Evolutionary conservation across 1,284 basidiomycete genomes (phyloP), one percentile per base, ranked within the genome.

Genomic region (Trametes versicolor): DNA sequence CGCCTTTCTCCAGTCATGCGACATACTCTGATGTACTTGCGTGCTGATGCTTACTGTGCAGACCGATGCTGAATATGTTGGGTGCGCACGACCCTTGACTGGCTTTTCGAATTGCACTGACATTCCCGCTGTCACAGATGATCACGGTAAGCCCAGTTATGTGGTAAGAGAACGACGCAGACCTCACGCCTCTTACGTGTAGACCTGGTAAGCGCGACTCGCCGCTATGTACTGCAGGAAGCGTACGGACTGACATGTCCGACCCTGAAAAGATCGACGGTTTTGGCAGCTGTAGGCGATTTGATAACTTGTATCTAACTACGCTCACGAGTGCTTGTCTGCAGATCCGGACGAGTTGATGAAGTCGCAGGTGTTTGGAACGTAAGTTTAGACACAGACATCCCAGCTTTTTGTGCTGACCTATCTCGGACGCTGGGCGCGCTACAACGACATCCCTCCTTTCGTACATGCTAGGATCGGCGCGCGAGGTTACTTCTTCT

Each of bases 401-500:
- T 25, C 7, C 7, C 12, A 23, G 5, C 6, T 48, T 2, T 48
- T 7, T 48, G 12, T 21, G 21, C 21, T 23, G 45, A 23, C 12
- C 8, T 48, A 3, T 45, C 3, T 23, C 10, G 45, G 45, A 8
- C 12, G 10, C 45, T 45, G 6, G n/a, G 45, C 21, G 21, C 21
- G 23, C 9, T n/a, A 21, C 5, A 7, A 36, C 36, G 36, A 12
- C 36, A n/a, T 2, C 29, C 63, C 9, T 49, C n/a, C 34, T n/a
- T 27, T 39, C 29, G 27, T 51, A 10, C 48, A 75, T n/a, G 23
- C 58, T 60, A 94, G 92, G 8, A 90, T 94, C 61, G 96, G 95
- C 21, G 80, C 88, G 2, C 82, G 93, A 71, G 94, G 91, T 21
- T 97, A 96, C 78, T 97, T 97, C 77, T 96, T 93, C 82, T 98